Evolutionary conservation across 2,329 filamentous ascomycete genomes (phyloP), one percentile per base, ranked within the genome.

Genomic region (Phialocephala subalpina): DNA sequence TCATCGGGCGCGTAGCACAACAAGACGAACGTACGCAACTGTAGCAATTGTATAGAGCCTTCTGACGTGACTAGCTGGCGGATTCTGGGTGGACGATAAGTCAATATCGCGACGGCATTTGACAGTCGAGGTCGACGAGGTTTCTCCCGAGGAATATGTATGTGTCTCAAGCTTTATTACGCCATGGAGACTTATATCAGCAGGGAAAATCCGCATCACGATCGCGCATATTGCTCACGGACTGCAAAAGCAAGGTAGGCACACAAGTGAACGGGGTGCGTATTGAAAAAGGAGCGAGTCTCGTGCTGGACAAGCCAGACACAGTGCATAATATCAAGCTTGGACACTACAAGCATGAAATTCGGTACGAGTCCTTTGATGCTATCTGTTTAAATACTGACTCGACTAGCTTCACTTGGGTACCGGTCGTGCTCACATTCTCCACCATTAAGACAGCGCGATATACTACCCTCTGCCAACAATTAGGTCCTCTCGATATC

Each of bases 61-160:
- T 20, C 65, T 64, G 38, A 63, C 55, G 25, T 6, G 66, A 57
- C 45, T 53, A 92, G 90, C 87, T 62, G 87, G 87, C 2, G 87
- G 86, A 73, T 80, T 92, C 71, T 88, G 86, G 27, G 92, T 97
- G 71, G 87, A 90, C 6, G 87, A 96, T 74, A 92, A 92, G 74
- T 91, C 90, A 0, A 92, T 99, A 58, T 99, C 96, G 36, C 86
- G 95, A 64, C 93, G 96, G 75, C 96, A 99, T 79, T 81, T 97
- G 70, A 90, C 90, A 36, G 89, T 99, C 59, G 85, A 88, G 49
- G 88, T 98, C 7, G 87, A 85, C 56, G 73, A 80, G 0, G 90
- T 95, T 42, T 80, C 82, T 47, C 80, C 88, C 16, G 90, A 88
- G 57, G 88, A 92, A 74, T 92, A 89, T 62, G 89, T 92, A 82